phyloP scores from a whole-genome alignment of 805 yeast genomes.

The Ogataea methylovora region DNA sequence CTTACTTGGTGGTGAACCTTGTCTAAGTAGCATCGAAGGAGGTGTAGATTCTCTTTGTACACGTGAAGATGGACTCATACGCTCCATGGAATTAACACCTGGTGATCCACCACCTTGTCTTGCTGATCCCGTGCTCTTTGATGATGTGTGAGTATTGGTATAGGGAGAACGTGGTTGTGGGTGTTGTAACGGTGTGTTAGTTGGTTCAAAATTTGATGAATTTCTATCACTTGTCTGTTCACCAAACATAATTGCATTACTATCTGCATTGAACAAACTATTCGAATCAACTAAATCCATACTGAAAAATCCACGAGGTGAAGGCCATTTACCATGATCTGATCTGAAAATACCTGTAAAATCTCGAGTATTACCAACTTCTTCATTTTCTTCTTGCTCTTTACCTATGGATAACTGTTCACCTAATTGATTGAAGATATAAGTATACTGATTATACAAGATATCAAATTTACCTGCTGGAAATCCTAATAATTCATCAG shows the following conservation, averaged over 20 bases:
- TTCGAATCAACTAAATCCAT: constrained; percentile 14
- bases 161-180: constrained; percentile 1
- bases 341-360: neutral
- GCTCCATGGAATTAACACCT: too few species aligned
- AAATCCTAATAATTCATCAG: constrained; percentile 21
- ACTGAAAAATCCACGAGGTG: constrained; percentile 22
- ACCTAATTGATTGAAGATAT: constrained; percentile 11
- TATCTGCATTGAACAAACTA: neutral
- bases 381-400: constrained; percentile 3
- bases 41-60: neutral
- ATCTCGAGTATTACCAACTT: neutral
- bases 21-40: neutral
- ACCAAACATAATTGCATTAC: neutral
- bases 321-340: constrained; percentile 18
- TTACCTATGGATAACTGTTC: too few species aligned
- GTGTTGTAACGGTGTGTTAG: too few species aligned
- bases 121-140: too few species aligned
- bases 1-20: neutral
- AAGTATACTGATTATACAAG: constrained; percentile 12
- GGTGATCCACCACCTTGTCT: too few species aligned
- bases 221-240: too few species aligned
- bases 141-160: too few species aligned
- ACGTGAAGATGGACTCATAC: neutral
- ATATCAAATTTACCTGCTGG: constrained; percentile 23
- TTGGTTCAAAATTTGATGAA: too few species aligned